Conservation (phyloP, 352 stramenopile species). For the Blastocystis sp. region DNA sequence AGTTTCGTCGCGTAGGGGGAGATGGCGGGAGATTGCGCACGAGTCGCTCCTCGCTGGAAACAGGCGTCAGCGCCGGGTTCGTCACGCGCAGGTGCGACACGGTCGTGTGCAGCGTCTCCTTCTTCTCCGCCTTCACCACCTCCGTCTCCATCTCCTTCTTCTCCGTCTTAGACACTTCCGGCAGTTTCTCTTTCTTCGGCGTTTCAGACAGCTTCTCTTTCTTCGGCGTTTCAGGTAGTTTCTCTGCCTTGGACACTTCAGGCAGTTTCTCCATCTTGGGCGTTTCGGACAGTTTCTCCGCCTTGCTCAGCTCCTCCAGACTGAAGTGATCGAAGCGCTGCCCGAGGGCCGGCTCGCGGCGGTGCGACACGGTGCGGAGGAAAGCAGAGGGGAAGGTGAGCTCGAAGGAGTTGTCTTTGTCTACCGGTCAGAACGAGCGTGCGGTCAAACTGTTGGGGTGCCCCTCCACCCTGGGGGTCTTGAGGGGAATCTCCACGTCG, state of each 20-base stretch:
- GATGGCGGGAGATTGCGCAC: no score
- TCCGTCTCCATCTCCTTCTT: no score
- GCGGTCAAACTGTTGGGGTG: slow-evolving; percentile 16
- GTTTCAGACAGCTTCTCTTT: neutral
- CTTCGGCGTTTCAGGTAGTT: neutral
- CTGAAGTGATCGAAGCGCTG: neutral
- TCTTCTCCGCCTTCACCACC: neutral
- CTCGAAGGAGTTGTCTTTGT: neutral
- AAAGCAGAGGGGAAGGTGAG: slow-evolving; percentile 7
- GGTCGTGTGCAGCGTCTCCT: neutral
- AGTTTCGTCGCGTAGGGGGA: neutral
- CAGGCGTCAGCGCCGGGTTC: no score
- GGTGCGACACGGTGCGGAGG: neutral
- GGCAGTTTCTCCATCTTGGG: neutral
- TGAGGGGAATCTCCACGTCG: slow-evolving; percentile 5
- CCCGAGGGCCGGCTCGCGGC: neutral
- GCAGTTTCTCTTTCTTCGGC: neutral
- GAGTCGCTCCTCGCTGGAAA: no score
- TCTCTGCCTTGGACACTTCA: neutral
- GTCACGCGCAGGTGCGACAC: neutral
- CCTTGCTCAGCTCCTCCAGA: neutral
- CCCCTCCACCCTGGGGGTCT: neutral
- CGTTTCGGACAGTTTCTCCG: neutral
- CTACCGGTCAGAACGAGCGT: neutral
- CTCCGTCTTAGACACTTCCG: neutral